These are phyloP conservation scores for Quercus aquifolioides DNA, from an alignment of 306 rosid genomes.

Conservation along the genomic window DNA sequence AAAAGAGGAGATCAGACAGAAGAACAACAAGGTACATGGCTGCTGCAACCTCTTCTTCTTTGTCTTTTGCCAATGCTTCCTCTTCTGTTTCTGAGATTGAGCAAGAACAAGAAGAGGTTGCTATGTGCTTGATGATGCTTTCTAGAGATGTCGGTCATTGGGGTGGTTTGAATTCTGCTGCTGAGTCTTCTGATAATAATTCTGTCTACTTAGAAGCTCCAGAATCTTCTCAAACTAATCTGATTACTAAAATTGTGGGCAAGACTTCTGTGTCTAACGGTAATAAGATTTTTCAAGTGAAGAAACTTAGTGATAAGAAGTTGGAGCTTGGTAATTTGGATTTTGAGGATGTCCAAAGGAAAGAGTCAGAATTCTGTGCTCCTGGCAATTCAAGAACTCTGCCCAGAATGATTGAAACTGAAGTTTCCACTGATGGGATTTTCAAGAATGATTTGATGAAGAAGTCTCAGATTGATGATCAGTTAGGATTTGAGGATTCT, in stretches of 20 bases:
- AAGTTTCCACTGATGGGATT: conserved; percentile 29
- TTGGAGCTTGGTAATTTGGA: conserved; percentile 23
- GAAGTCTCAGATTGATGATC: conserved; percentile 24
- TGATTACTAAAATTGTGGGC: conserved; percentile 24
- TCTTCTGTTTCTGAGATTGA: conserved; percentile 64
- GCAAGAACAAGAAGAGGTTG: conserved; percentile 91
- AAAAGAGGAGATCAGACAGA: conserved; percentile 60
- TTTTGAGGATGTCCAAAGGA: conserved; percentile 28
- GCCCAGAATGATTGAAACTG: conserved; percentile 13
- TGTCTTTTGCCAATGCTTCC: conserved; percentile 42
- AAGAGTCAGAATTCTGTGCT: conserved; percentile 20
- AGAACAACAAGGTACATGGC: conserved; percentile 53
- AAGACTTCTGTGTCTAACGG: neutral
- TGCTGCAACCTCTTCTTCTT: conserved; percentile 37
- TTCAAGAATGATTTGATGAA: conserved; percentile 22
- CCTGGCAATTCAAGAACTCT: conserved; percentile 14
- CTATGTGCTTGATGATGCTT: conserved; percentile 86
- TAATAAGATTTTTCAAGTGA: conserved; percentile 11
- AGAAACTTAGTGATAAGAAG: conserved; percentile 29
- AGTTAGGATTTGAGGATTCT: conserved; percentile 31
- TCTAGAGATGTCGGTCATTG: conserved; percentile 60
- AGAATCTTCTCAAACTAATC: conserved; percentile 34
- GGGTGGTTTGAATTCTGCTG: conserved; percentile 42
- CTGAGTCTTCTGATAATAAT: conserved; percentile 65
- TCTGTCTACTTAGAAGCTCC: conserved; percentile 48